Conservation (phyloP, 129 eudicot species). For the Scalesia atractyloides region DNA sequence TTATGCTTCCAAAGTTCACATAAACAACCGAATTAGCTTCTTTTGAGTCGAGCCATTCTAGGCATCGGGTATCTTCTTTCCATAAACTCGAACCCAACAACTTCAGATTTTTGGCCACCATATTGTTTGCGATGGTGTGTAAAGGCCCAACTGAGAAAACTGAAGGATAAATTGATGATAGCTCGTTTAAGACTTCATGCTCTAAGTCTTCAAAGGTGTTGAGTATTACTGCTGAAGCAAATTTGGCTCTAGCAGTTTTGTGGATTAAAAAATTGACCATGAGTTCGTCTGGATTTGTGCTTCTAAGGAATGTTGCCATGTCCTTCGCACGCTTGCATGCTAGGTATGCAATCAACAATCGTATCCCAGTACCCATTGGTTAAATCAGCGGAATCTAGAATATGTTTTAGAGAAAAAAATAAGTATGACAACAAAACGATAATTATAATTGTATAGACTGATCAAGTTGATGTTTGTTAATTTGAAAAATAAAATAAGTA, state of each 20-base stretch:
- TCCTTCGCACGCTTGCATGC: constrained; percentile 38
- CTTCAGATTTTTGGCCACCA: neutral
- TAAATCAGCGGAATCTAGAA: constrained; percentile 29
- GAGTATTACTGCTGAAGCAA: constrained; percentile 26
- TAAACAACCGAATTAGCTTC: constrained; percentile 30
- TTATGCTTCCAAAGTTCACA: constrained; percentile 39
- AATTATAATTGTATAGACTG: neutral
- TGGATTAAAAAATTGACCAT: constrained; percentile 26
- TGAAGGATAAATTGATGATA: constrained; percentile 13
- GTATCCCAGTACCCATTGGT: constrained; percentile 41
- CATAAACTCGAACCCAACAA: constrained; percentile 23
- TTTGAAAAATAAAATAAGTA: no score
- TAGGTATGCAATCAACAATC: constrained; percentile 35
- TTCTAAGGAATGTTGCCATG: constrained; percentile 34
- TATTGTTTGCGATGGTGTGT: neutral
- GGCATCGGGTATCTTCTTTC: constrained; percentile 26
- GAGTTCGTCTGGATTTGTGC: constrained; percentile 38
- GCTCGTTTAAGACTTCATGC: constrained; percentile 28
- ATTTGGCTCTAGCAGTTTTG: constrained; percentile 22
- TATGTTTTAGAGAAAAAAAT: neutral
- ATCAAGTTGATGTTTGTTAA: no score
- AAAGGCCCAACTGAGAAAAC: constrained; percentile 30
- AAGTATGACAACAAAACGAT: neutral
- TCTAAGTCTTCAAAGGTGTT: constrained; percentile 40
- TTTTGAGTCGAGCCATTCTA: constrained; percentile 34